phyloP scores from a whole-genome alignment of 2,329 filamentous ascomycete species.

The Dryadomyces sulphureus region DNA sequence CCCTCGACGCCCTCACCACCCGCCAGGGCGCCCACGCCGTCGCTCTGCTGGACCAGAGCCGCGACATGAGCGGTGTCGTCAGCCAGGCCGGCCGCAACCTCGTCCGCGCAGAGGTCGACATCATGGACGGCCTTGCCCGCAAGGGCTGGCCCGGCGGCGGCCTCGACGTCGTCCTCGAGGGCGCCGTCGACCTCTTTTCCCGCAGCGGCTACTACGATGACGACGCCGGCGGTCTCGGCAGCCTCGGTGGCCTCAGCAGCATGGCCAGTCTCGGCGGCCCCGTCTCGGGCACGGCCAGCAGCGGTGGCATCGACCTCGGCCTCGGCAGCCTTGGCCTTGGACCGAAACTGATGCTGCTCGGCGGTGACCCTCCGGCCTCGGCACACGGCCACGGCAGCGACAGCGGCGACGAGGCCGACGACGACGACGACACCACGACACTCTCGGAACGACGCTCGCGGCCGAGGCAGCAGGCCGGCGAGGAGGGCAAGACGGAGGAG shows the following conservation, averaged over 20 bases:
- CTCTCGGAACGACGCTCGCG: not conserved
- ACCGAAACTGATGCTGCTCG: constrained; percentile 6
- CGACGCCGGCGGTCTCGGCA: constrained; percentile 1
- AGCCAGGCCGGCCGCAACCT: constrained; percentile 51
- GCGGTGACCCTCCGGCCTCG: constrained; percentile 10
- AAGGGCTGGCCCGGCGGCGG: constrained; percentile 56
- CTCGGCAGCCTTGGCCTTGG: constrained; percentile 5
- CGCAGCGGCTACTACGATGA: constrained; percentile 8
- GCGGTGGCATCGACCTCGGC: constrained; percentile 4
- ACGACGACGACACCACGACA: not conserved
- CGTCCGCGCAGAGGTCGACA: constrained; percentile 54
- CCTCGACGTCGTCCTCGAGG: constrained; percentile 49
- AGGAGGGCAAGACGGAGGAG: not conserved
- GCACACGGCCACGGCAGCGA: constrained; percentile 5
- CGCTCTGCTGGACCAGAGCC: constrained; percentile 44
- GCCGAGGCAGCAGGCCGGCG: not conserved
- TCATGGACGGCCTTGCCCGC: constrained; percentile 50
- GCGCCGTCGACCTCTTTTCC: constrained; percentile 39
- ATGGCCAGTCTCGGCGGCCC: not conserved
- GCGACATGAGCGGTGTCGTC: constrained; percentile 47
- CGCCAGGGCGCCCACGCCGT: constrained; percentile 47
- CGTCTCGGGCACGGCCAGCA: constrained; percentile 17
- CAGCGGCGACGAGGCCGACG: constrained; percentile 14
- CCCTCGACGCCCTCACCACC: constrained; percentile 46
- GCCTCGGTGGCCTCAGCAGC: constrained; percentile 1